Percentiles rank a stretch among this genome's conserved stretches.
Conservation (phyloP, 768 basidiomycete genomes). For the Chalciporus piperatus region DNA sequence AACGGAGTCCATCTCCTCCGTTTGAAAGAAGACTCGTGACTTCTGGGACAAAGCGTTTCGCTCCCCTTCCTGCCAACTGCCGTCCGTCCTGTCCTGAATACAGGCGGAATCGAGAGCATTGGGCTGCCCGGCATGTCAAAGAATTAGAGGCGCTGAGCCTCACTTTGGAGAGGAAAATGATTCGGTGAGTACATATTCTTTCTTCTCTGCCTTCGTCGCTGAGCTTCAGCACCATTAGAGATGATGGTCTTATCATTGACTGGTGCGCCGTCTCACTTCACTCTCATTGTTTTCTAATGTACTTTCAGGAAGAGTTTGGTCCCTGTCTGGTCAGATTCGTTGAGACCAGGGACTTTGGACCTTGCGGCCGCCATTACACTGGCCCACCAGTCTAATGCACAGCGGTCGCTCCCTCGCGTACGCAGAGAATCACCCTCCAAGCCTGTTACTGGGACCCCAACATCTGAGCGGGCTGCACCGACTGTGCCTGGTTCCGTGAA, state of each 20-base stretch:
- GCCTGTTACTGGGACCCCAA: neutral
- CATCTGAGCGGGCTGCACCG: neutral
- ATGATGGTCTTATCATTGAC: slow-evolving; percentile 31
- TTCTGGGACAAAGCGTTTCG: slow-evolving; percentile 27
- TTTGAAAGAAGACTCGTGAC: slow-evolving; percentile 20
- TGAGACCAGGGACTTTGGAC: slow-evolving; percentile 23
- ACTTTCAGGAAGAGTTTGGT: slow-evolving; percentile 26
- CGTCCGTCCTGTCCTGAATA: slow-evolving; percentile 15
- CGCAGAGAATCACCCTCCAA: neutral
- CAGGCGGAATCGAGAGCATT: slow-evolving; percentile 20
- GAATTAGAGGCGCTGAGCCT: slow-evolving; percentile 23
- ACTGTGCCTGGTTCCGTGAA: neutral
- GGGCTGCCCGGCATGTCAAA: slow-evolving; percentile 16
- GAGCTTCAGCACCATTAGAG: slow-evolving; percentile 10
- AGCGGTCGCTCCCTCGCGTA: slow-evolving; percentile 1
- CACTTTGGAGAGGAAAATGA: slow-evolving; percentile 20
- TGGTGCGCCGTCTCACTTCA: slow-evolving; percentile 18
- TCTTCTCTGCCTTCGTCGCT: neutral
- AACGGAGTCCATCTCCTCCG: slow-evolving; percentile 17
- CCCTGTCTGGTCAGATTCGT: slow-evolving; percentile 32
- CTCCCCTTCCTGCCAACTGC: slow-evolving; percentile 27
- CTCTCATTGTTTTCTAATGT: neutral
- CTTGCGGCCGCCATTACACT: slow-evolving; percentile 28
- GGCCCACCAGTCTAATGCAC: slow-evolving; percentile 26
- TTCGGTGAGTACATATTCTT: slow-evolving; percentile 23